phyloP scores from a whole-genome alignment of 2,329 filamentous ascomycete species.

The Fusarium circinatum region DNA sequence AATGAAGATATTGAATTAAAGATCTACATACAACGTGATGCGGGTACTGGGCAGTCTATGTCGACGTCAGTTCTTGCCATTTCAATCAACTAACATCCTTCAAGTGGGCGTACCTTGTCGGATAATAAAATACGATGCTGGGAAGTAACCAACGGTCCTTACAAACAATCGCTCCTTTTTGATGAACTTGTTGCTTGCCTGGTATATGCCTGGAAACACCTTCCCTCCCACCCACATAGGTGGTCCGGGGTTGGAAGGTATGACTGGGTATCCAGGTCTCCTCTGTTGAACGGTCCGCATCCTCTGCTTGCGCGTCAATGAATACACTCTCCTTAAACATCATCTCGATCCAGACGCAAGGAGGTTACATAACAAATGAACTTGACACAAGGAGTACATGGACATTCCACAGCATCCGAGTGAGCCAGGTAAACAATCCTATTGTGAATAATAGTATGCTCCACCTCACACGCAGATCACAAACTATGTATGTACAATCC shows the following conservation, averaged over 20 bases:
- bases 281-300: background rate
- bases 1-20: background rate
- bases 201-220: background rate
- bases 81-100: background rate
- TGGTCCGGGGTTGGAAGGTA: background rate
- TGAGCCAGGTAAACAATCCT: background rate
- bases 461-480: background rate
- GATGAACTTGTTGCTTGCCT: background rate
- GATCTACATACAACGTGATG: conserved; percentile 1
- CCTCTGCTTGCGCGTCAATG: background rate
- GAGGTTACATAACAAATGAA: background rate
- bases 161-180: conserved; percentile 3
- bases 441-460: background rate
- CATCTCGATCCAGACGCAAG: conserved; percentile 12
- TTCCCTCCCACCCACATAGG: background rate
- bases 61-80: conserved; percentile 10
- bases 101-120: background rate
- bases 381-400: background rate
- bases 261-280: background rate
- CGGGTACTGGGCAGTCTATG: background rate
- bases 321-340: background rate
- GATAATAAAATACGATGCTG: background rate
- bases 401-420: background rate
- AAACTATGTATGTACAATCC: conserved; percentile 4
- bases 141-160: background rate